Base-by-base conservation (phyloP, 805 yeast genomes). In the Lipomyces sp. region DNA sequence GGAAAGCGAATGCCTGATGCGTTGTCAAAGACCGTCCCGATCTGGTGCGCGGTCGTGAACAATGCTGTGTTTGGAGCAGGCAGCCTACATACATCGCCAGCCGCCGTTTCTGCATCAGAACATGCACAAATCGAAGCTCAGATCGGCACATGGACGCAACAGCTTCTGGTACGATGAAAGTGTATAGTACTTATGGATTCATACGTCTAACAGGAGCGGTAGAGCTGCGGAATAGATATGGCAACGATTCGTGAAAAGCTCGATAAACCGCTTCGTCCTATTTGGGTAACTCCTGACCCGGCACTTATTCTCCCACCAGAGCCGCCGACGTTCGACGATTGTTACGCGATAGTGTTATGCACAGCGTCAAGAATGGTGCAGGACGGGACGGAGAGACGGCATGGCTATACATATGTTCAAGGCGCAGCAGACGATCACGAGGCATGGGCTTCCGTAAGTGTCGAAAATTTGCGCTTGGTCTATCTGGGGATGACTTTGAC, bases 381-480 rank as follows among this genome's bases (percentile, higher is more conserved):
- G 70, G 90, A 87, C 75, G 91, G 90, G 6, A 77, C 79, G 5
- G 82, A 79, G 60, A 78, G 78, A 58, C 72, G 82, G 58, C 66
- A 75, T 7, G 88, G 86, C 0, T 87, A 78, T 70, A 77, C 82
- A 0, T 92, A 92, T 74, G 90, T 92, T 0, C 97, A 92, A 76
- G 98, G 98, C 0, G 95, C 97, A 0, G 97, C 95, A 0, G 98
- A 92, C 76, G 97, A 93, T 73, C 97, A 92, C 75, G 98, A 92
- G 73, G 79, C 88, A 10, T 92, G 97, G 98, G 84, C 88, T 0
- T 54, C 64, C 13, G 67, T 65, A 32, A 10, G 68, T 45, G 4
- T 30, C 24, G 24, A 24, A 37, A 29, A 7, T n/a, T 35, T 57
- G n/a, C 3, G 10, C n/a, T 30, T 10, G 18, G 3, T 5, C 7